Base-by-base conservation (phyloP, 140 eudicot species). In the Stevia rebaudiana region DNA sequence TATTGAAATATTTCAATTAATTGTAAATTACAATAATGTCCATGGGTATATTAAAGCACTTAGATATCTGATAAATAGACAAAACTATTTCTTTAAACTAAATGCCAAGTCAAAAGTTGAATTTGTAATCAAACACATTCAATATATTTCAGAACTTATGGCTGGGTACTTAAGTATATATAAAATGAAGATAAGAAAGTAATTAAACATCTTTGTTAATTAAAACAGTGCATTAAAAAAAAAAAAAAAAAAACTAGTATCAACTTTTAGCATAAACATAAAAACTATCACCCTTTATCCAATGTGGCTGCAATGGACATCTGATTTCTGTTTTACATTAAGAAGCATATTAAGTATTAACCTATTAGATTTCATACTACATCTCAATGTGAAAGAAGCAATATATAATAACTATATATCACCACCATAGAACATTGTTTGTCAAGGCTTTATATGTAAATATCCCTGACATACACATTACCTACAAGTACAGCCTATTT, bases 381-480 rank as follows among this genome's bases (percentile, higher is more conserved):
- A n/a, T n/a, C n/a, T n/a, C n/a, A n/a, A n/a, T n/a, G n/a, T n/a
- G n/a, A n/a, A n/a, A n/a, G n/a, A n/a, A n/a, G n/a, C n/a, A n/a
- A n/a, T n/a, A n/a, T 28, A 4, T 28, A 28, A 28, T 4, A 28
- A 28, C 3, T 22, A 13, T 1, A 2, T 3, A 24, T 42, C 54
- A 24, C 54, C 40, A 40, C 36, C 52, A 31, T 23, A 31, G 12
- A 65, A 48, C 48, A 47, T 6, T 48, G 8, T 17, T 48, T 11
- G 13, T 11, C 8, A 48, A 48, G 28, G 28, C 12, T 65, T 65
- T 19, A 33, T 12, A 48, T 21, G 22, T 47, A 31, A 1, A 31
- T 4, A 64, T 30, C 44, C 58, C 59, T 30, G 8, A 49, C 31
- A 51, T 51, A 65, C 8, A 50, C 61, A 66, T 12, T 35, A 49